phyloP scores from a whole-genome alignment of 2,329 filamentous ascomycete species.

The Cladorrhinum sp. region DNA sequence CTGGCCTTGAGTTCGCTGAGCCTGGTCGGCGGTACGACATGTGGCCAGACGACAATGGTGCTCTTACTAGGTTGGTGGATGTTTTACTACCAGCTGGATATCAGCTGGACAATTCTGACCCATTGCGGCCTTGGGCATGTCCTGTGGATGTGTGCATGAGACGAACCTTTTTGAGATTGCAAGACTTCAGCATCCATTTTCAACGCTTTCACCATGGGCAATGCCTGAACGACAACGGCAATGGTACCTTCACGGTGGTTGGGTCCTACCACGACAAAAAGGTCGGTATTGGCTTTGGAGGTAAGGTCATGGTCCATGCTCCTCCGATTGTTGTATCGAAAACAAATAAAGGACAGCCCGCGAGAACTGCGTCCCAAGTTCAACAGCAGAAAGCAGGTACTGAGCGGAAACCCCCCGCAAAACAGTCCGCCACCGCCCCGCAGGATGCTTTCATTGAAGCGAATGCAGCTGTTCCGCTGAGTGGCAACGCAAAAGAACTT shows the following conservation, averaged over 20 bases:
- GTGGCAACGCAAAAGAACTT: neutral
- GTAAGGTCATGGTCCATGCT: slow-evolving; percentile 14
- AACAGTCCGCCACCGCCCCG: too few species aligned
- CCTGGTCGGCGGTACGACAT: slow-evolving; percentile 21
- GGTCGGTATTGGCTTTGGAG: neutral
- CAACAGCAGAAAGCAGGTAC: too few species aligned
- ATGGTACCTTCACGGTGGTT: slow-evolving; percentile 23
- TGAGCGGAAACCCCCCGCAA: too few species aligned
- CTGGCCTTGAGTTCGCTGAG: slow-evolving; percentile 8
- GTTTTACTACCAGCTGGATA: slow-evolving; percentile 27
- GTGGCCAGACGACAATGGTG: slow-evolving; percentile 20
- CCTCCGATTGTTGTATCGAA: slow-evolving; percentile 20
- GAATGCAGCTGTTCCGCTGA: neutral
- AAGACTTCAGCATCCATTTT: slow-evolving; percentile 26
- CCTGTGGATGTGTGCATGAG: slow-evolving; percentile 27
- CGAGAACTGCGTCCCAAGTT: neutral
- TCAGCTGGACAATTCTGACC: slow-evolving; percentile 19
- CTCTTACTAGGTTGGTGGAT: slow-evolving; percentile 11
- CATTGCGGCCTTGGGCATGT: slow-evolving; percentile 26
- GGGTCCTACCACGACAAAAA: slow-evolving; percentile 12
- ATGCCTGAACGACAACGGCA: slow-evolving; percentile 25
- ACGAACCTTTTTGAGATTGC: slow-evolving; percentile 14
- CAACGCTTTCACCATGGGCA: slow-evolving; percentile 22
- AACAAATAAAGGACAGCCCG: neutral
- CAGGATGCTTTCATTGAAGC: too few species aligned